Base-by-base conservation (phyloP, 352 stramenopile species). In the Pythium rhizo-oryzae region DNA sequence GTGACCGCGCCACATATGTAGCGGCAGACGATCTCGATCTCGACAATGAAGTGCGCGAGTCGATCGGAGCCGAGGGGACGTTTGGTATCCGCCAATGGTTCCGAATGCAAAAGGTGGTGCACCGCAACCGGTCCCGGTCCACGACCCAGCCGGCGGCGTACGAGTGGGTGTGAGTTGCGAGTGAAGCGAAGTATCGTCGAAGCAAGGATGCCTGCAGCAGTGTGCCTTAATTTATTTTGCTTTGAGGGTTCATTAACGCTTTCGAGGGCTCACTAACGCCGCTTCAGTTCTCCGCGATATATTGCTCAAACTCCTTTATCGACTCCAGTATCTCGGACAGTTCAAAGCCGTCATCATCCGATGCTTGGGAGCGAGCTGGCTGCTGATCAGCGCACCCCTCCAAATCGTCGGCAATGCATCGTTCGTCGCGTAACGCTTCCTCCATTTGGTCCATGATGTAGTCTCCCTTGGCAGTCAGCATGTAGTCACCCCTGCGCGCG, bases 51-150 rank as follows among this genome's bases (percentile, higher is more conserved):
- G 85, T 93, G 25, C 81, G 84, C 25, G 87, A 86, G 55, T 93
- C 84, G 24, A 91, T 93, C 37, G 87, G 87, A 7, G 73, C 72
- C 12, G 85, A 92, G 41, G 85, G 85, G 11, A 94, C 79, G 0
- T 93, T 93, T 44, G 87, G 85, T 7, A 87, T 93, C 44, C 83
- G 87, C 18, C 85, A 93, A 62, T 93, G 85, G 87, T 84, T 94
- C 61, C 81, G 85, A 23, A 94, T 91, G 73, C 87, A 93, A 54
- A 89, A 92, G 62, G 82, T 94, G 2, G 86, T 94, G 12, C 84
- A 92, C 57, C 81, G 84, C 24, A 85, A 92, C 69, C 84, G 86
- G 8, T 92, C 86, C 2, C 77, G 84, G 13, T 92, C 86, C 25
- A 77, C 81, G 4, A 52, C 85, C 11, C 72, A 80, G 37, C 55